phyloP scores from a whole-genome alignment of 2,329 filamentous ascomycete genomes.

The Aspergillus persii region DNA sequence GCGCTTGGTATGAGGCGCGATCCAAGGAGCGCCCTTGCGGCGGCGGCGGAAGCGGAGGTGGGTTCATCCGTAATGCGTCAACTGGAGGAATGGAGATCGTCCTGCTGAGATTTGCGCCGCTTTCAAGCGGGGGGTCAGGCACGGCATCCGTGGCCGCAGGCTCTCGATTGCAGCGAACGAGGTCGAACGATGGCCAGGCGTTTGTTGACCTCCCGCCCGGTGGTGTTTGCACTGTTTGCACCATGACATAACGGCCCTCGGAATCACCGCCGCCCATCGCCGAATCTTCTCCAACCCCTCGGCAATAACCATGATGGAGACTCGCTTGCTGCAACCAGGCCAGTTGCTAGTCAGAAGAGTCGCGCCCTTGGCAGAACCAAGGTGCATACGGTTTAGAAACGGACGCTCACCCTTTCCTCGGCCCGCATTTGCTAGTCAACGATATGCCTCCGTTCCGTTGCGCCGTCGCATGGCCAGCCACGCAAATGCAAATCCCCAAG shows the following conservation, averaged over 20 bases:
- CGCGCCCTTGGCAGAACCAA: background rate
- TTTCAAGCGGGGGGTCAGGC: slow-evolving; percentile 49
- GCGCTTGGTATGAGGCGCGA: slow-evolving; percentile 64
- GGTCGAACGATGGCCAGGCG: too few relatives aligned
- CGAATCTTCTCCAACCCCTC: slow-evolving; percentile 10
- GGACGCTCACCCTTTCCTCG: background rate
- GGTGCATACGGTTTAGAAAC: background rate
- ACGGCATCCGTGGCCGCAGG: background rate
- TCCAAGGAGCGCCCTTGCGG: slow-evolving; percentile 28
- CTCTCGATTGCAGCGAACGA: too few relatives aligned
- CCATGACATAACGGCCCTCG: slow-evolving; percentile 31
- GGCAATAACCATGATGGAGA: slow-evolving; percentile 25
- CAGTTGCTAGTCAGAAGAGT: slow-evolving; percentile 17
- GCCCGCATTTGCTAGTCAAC: slow-evolving; percentile 8
- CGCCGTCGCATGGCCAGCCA: slow-evolving; percentile 21
- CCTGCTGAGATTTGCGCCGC: slow-evolving; percentile 61
- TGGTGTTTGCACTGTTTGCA: slow-evolving; percentile 40
- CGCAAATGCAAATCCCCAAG: slow-evolving; percentile 11
- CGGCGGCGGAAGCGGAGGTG: slow-evolving; percentile 17
- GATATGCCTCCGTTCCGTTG: slow-evolving; percentile 20
- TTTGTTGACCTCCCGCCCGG: background rate
- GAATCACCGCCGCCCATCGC: slow-evolving; percentile 7
- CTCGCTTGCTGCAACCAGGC: slow-evolving; percentile 19
- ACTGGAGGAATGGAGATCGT: slow-evolving; percentile 44
- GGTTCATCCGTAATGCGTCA: slow-evolving; percentile 41